These are phyloP conservation scores for Camellia japonica DNA, from an alignment of 148 eudicot genomes.

Conservation along the genomic window DNA sequence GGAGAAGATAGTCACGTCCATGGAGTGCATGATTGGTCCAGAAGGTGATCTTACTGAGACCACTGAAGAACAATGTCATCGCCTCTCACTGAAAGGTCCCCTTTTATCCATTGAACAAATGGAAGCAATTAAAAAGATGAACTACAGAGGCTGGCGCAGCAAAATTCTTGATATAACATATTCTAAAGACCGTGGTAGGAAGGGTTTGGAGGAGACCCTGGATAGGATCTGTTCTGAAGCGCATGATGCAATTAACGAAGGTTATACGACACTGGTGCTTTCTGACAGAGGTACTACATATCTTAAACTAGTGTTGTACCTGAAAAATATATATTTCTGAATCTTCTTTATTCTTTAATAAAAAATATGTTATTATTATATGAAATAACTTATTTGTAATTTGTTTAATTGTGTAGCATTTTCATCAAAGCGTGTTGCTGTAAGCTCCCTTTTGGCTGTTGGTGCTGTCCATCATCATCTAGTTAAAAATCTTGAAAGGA, in stretches of 20 bases:
- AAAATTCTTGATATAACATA: slow-evolving; percentile 91
- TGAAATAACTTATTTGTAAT: background rate
- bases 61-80: slow-evolving; percentile 92
- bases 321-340: background rate
- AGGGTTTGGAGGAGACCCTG: slow-evolving; percentile 91
- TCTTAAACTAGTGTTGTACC: background rate
- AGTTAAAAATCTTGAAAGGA: slow-evolving; percentile 82
- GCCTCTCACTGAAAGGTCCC: slow-evolving; percentile 93
- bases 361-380: background rate
- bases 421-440: slow-evolving; percentile 78
- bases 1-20: slow-evolving; percentile 97
- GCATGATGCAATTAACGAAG: slow-evolving; percentile 74
- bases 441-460: slow-evolving; percentile 92
- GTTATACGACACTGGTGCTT: slow-evolving; percentile 75
- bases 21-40: slow-evolving; percentile 99
- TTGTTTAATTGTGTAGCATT: slow-evolving; percentile 46
- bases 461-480: slow-evolving; percentile 98
- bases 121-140: slow-evolving; percentile 95
- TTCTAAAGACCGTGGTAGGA: slow-evolving; percentile 62
- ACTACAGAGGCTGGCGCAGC: slow-evolving; percentile 94
- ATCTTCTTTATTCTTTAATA: background rate
- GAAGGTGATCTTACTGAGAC: slow-evolving; percentile 99
- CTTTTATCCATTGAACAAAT: slow-evolving; percentile 80
- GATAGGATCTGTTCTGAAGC: slow-evolving; percentile 92
- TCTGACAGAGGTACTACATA: slow-evolving; percentile 83